Evolutionary conservation across 2,329 filamentous ascomycete species (phyloP).

Genomic region (Fusarium floridanum): DNA sequence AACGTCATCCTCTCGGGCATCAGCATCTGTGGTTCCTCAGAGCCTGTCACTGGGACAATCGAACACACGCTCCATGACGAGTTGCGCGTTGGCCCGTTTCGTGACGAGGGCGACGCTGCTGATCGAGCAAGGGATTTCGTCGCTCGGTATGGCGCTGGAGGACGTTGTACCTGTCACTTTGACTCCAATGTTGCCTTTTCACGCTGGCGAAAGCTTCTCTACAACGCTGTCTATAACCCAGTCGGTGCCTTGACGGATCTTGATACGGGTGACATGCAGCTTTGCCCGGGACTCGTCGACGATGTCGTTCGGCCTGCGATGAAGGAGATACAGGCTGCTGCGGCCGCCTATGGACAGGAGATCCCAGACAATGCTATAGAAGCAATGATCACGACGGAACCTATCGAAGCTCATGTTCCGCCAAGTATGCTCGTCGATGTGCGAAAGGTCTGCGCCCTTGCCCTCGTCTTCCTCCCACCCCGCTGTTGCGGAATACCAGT

Average conservation of each 20-base stretch:
- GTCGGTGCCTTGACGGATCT: constrained; percentile 37
- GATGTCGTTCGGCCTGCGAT: constrained; percentile 41
- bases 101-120: constrained; percentile 24
- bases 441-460: constrained; percentile 28
- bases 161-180: constrained; percentile 32
- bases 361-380: constrained; percentile 41
- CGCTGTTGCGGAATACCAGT: background rate
- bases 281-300: constrained; percentile 41
- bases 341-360: constrained; percentile 39
- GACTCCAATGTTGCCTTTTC: constrained; percentile 41
- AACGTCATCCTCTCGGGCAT: constrained; percentile 43
- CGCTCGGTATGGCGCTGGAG: constrained; percentile 37
- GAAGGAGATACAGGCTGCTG: constrained; percentile 39
- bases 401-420: constrained; percentile 40
- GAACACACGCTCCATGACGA: constrained; percentile 41
- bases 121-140: constrained; percentile 41
- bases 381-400: constrained; percentile 37
- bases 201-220: constrained; percentile 44
- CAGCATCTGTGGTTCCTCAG: constrained; percentile 44
- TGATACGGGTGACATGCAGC: constrained; percentile 43
- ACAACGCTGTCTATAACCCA: constrained; percentile 43
- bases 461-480: background rate
- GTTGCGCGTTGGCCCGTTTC: constrained; percentile 39
- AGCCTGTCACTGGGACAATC: constrained; percentile 37
- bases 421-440: constrained; percentile 44